A percentile compares a stretch with the other conserved stretches of the same genome.
phyloP scores from a whole-genome alignment of 495 filamentous ascomycete species.

The Hyaloscypha variabilis region DNA sequence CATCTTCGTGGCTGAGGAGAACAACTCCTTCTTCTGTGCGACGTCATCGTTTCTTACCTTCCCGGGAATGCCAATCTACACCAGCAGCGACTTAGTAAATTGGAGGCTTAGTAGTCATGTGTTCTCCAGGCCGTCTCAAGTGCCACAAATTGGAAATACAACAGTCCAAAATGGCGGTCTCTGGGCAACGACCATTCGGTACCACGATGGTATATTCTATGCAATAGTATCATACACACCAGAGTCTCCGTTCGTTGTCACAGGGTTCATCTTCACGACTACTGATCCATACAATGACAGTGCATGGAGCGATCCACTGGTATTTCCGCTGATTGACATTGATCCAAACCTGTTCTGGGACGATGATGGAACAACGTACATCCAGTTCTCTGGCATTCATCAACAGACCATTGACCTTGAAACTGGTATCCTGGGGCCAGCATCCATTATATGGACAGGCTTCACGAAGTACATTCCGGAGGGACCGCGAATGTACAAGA shows the following conservation, averaged over 20 bases:
- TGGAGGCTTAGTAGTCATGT: slow-evolving; percentile 52
- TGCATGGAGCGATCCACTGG: slow-evolving; percentile 13
- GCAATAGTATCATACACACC: slow-evolving; percentile 27
- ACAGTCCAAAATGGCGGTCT: slow-evolving; percentile 38
- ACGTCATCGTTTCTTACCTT: slow-evolving; percentile 55
- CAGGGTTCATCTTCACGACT: slow-evolving; percentile 10
- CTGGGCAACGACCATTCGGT: slow-evolving; percentile 48
- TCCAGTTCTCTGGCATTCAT: slow-evolving; percentile 37
- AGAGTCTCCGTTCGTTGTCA: slow-evolving; percentile 9
- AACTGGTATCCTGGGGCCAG: slow-evolving; percentile 40
- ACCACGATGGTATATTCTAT: slow-evolving; percentile 43
- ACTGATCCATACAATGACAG: slow-evolving; percentile 11
- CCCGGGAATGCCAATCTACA: slow-evolving; percentile 55
- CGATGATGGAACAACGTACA: slow-evolving; percentile 50
- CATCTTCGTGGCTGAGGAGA: slow-evolving; percentile 47
- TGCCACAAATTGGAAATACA: slow-evolving; percentile 37
- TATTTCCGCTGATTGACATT: slow-evolving; percentile 33
- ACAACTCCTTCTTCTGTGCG: slow-evolving; percentile 54
- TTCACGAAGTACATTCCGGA: slow-evolving; percentile 56
- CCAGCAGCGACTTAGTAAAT: slow-evolving; percentile 51
- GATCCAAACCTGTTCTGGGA: slow-evolving; percentile 54
- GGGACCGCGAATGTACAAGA: slow-evolving; percentile 67
- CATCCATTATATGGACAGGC: slow-evolving; percentile 56
- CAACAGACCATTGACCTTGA: slow-evolving; percentile 46
- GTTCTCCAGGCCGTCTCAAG: slow-evolving; percentile 41